phyloP scores from a whole-genome alignment of 352 stramenopile genomes.

The Phytophthora quininea region DNA sequence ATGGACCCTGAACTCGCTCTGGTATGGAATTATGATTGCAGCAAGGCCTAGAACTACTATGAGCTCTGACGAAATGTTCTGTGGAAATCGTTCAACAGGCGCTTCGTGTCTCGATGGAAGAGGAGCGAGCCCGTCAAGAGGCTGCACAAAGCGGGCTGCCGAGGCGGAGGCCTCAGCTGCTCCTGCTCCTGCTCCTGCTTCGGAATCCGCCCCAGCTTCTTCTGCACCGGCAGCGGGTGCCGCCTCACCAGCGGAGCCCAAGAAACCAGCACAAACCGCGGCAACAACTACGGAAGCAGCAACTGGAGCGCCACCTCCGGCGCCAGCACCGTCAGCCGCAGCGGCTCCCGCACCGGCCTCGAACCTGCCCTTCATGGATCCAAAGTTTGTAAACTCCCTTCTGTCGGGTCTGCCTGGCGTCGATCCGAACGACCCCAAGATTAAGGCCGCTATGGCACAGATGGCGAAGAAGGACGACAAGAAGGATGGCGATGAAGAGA shows the following conservation, averaged over 20 bases:
- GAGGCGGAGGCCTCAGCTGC: slow-evolving; percentile 71
- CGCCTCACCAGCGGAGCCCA: slow-evolving; percentile 31
- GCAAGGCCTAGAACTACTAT: background rate
- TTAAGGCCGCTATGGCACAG: slow-evolving; percentile 90
- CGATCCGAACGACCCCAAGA: slow-evolving; percentile 93
- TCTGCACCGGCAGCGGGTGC: slow-evolving; percentile 55
- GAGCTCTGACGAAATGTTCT: slow-evolving; percentile 13
- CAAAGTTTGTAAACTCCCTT: slow-evolving; percentile 90
- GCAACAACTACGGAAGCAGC: slow-evolving; percentile 22
- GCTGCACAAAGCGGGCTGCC: slow-evolving; percentile 90
- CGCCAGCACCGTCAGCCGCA: slow-evolving; percentile 35
- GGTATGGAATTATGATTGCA: slow-evolving; percentile 51
- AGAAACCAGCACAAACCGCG: slow-evolving; percentile 43
- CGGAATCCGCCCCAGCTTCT: slow-evolving; percentile 62
- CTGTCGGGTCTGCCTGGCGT: slow-evolving; percentile 89
- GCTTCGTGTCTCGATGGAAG: slow-evolving; percentile 98
- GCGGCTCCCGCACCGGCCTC: slow-evolving; percentile 45
- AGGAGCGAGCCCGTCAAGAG: slow-evolving; percentile 96
- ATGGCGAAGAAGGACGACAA: slow-evolving; percentile 84
- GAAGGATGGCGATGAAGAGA: slow-evolving; percentile 83
- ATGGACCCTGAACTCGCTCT: slow-evolving; percentile 99
- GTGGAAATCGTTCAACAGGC: slow-evolving; percentile 39
- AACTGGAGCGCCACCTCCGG: slow-evolving; percentile 54
- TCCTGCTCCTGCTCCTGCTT: slow-evolving; percentile 20
- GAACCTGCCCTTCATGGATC: slow-evolving; percentile 89